A percentile compares a stretch with the other conserved stretches of the same genome.
phyloP scores from a whole-genome alignment of 2,329 filamentous ascomycete genomes.

The Fusarium mexicanum region DNA sequence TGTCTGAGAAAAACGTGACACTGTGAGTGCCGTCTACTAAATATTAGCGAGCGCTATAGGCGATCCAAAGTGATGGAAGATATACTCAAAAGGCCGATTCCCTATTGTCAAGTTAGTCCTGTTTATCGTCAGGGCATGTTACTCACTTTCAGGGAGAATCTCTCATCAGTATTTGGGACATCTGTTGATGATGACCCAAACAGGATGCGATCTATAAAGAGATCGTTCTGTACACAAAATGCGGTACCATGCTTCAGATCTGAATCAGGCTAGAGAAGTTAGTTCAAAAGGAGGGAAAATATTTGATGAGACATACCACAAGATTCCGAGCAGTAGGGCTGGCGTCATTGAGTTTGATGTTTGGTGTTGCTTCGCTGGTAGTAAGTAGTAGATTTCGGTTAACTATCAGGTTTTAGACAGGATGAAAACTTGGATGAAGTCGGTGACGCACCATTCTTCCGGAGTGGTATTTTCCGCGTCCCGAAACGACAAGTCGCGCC shows the following conservation, averaged over 20 bases:
- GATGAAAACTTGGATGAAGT: not conserved
- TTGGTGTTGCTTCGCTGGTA: fast-evolving
- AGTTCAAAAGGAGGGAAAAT: fast-evolving
- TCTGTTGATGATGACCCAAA: not conserved
- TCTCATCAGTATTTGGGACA: not conserved
- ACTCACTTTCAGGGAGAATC: constrained; percentile 25
- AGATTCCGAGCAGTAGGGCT: fast-evolving
- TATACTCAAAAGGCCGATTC: constrained; percentile 35
- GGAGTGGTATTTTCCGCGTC: constrained; percentile 26
- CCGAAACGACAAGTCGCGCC: constrained; percentile 25
- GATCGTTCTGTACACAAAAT: not conserved
- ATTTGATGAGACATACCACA: not conserved
- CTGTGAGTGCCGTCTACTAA: constrained; percentile 25
- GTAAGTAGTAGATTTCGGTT: not conserved
- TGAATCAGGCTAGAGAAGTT: fast-evolving
- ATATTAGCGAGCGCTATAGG: not conserved
- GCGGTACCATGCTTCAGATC: not conserved
- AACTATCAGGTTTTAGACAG: not conserved
- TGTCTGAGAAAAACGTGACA: constrained; percentile 37
- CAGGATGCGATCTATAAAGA: constrained; percentile 29
- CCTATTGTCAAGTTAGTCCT: not conserved
- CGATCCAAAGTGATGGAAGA: fast-evolving
- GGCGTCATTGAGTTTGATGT: not conserved
- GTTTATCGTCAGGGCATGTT: fast-evolving
- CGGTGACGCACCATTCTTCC: constrained; percentile 26